Conservation (phyloP, 805 yeast species). For the Kregervanrija delftensis region DNA sequence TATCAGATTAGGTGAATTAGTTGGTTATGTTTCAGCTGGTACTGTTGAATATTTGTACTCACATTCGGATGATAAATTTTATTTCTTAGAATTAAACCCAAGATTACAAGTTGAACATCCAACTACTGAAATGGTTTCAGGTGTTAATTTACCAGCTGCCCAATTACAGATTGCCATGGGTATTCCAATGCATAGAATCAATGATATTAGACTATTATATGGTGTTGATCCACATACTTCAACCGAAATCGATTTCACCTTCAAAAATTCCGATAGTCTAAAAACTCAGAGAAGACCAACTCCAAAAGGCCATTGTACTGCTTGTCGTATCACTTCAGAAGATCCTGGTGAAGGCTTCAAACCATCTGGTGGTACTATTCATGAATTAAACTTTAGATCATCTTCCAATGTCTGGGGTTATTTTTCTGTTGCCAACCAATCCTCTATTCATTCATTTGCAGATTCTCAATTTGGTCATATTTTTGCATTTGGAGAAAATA, state of each 20-base stretch:
- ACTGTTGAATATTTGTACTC: slow-evolving; percentile 97
- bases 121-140: slow-evolving; percentile 98
- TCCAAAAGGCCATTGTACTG: slow-evolving; percentile 98
- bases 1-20: slow-evolving; percentile 90
- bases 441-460: slow-evolving; percentile 95
- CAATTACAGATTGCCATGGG: slow-evolving; percentile 99
- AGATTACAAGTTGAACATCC: slow-evolving; percentile 99
- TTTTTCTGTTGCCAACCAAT: slow-evolving; percentile 93
- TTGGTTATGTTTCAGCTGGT: slow-evolving; percentile 98
- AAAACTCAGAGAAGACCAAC: slow-evolving; percentile 83
- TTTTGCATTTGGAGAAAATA: slow-evolving; percentile 97
- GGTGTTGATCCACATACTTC: slow-evolving; percentile 95
- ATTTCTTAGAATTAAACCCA: slow-evolving; percentile 94
- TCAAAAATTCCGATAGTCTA: slow-evolving; percentile 62
- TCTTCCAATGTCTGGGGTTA: slow-evolving; percentile 99
- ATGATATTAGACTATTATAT: slow-evolving; percentile 85
- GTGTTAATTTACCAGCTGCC: slow-evolving; percentile 97
- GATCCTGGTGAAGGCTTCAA: slow-evolving; percentile 99
- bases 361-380: slow-evolving; percentile 95
- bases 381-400: slow-evolving; percentile 94
- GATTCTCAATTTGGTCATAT: slow-evolving; percentile 99
- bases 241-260: slow-evolving; percentile 86
- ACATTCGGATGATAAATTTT: slow-evolving; percentile 88
- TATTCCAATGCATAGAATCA: slow-evolving; percentile 90
- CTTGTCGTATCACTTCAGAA: slow-evolving; percentile 98